Evolutionary conservation across 257 asterid genomes (phyloP), one percentile per base, ranked within the genome.

Genomic region (Lavandula angustifolia): DNA sequence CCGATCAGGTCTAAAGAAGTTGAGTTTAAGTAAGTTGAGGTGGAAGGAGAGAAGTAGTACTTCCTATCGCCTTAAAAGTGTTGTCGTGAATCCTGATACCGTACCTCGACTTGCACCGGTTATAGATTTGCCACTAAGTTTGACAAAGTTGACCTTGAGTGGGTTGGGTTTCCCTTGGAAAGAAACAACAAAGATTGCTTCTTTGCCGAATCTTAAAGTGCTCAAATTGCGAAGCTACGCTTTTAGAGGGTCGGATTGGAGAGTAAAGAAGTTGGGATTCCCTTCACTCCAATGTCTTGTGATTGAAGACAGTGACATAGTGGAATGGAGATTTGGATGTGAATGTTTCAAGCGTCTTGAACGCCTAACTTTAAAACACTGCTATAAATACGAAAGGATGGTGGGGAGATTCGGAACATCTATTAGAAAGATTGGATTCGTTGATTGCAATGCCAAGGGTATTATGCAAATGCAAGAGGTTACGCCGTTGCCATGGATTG

Each of bases 151-250:
- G 44, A 60, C 37, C 40, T 29, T 69, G 54, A 49, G n/a, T 1
- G 62, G 74, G 32, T 59, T 38, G 8, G 62, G 74, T 4, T 50
- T 12, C 27, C 61, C 62, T 0, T 69, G 74, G 74, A 61, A 49
- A 2, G 38, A 60, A 5, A 48, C 38, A 54, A 58, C 50, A 9
- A 41, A 60, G 2, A 35, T 57, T 9, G 62, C 7, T 33, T 14
- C 16, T 0, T 62, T 48, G 31, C 34, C 11, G 1, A 0, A 6
- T 3, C 59, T 63, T 11, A 1, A 5, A 0, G 37, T 16, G 59
- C 69, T 63, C 59, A 69, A 22, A 34, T 12, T 69, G 54, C 54
- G 35, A 9, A 3, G 44, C 54, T 69, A 49, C 41, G 68, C 74
- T 33, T 69, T 69, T 40, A 55, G n/a, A 40, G 74, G 74, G 1